These are phyloP conservation scores for Melaleuca alternifolia DNA, from an alignment of 345 rosid genomes.

Conservation along the genomic window DNA sequence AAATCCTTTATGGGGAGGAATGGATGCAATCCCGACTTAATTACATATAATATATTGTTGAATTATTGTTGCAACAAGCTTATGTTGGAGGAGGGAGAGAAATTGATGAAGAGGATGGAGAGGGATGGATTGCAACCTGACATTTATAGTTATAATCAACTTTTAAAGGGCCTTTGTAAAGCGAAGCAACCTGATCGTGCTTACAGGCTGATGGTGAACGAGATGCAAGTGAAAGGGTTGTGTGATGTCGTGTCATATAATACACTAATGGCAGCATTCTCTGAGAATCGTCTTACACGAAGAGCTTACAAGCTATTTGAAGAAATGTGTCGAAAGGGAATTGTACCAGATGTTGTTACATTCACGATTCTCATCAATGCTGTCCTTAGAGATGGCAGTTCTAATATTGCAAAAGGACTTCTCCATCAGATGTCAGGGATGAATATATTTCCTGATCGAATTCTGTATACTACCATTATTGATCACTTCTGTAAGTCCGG, in stretches of 20 bases:
- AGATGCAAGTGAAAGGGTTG: slow-evolving; percentile 62
- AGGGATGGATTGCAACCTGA: slow-evolving; percentile 67
- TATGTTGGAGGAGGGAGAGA: slow-evolving; percentile 55
- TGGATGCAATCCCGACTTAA: slow-evolving; percentile 63
- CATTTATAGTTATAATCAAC: slow-evolving; percentile 71
- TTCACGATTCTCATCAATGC: slow-evolving; percentile 66
- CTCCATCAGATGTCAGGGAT: slow-evolving; percentile 54
- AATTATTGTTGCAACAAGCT: slow-evolving; percentile 55
- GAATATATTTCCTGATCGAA: slow-evolving; percentile 53
- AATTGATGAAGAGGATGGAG: slow-evolving; percentile 56
- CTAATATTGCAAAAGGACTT: slow-evolving; percentile 53
- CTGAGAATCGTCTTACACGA: slow-evolving; percentile 27
- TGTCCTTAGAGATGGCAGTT: slow-evolving; percentile 53
- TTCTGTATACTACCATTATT: slow-evolving; percentile 73
- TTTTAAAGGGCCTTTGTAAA: slow-evolving; percentile 73
- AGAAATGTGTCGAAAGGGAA: slow-evolving; percentile 60
- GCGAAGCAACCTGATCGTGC: slow-evolving; percentile 43
- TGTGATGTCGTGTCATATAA: slow-evolving; percentile 77
- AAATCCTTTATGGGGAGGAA: slow-evolving; percentile 62
- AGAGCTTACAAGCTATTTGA: slow-evolving; percentile 57
- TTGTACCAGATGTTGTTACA: slow-evolving; percentile 59
- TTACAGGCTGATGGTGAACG: slow-evolving; percentile 37
- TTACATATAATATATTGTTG: slow-evolving; percentile 71
- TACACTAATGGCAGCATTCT: slow-evolving; percentile 57
- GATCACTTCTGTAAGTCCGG: slow-evolving; percentile 73